Evolutionary conservation across 2,329 filamentous ascomycete genomes (phyloP).

Genomic region (Botrytis cinerea): DNA sequence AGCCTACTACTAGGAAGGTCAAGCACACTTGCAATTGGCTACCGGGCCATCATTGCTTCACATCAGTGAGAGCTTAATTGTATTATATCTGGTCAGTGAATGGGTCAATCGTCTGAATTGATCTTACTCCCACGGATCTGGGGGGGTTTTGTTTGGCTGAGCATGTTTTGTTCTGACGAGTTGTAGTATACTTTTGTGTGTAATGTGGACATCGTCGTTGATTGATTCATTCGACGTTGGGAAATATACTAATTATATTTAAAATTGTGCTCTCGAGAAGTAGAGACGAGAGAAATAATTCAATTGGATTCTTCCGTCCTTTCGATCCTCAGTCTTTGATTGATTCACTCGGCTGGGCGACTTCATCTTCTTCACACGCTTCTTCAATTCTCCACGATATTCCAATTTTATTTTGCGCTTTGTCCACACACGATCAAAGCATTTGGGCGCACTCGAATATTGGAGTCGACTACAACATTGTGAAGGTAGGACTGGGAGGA

Average conservation of each 20-base stretch:
- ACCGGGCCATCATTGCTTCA: conserved; percentile 32
- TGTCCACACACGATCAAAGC: not conserved
- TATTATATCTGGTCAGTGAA: conserved; percentile 42
- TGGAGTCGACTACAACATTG: not conserved
- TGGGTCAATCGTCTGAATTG: conserved; percentile 33
- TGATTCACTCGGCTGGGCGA: conserved; percentile 7
- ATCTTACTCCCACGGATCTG: conserved; percentile 27
- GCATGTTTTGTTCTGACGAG: conserved; percentile 33
- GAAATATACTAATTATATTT: conserved; percentile 4
- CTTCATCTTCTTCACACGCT: not conserved
- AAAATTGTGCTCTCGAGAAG: not conserved
- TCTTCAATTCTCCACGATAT: not conserved
- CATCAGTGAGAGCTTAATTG: conserved; percentile 32
- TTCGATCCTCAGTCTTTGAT: not conserved
- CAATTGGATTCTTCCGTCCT: not conserved
- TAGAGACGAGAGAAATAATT: not conserved
- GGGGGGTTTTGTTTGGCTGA: conserved; percentile 18
- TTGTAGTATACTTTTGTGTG: conserved; percentile 31
- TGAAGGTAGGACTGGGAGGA: not conserved
- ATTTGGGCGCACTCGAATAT: not conserved
- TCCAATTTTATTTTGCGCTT: not conserved
- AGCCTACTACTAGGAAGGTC: conserved; percentile 27
- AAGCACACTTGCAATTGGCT: conserved; percentile 33
- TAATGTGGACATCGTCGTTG: conserved; percentile 17
- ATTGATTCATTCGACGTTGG: conserved; percentile 14